These are phyloP conservation scores for Amanita subjunquillea DNA, from an alignment of 768 basidiomycete genomes.

Conservation along the genomic window DNA sequence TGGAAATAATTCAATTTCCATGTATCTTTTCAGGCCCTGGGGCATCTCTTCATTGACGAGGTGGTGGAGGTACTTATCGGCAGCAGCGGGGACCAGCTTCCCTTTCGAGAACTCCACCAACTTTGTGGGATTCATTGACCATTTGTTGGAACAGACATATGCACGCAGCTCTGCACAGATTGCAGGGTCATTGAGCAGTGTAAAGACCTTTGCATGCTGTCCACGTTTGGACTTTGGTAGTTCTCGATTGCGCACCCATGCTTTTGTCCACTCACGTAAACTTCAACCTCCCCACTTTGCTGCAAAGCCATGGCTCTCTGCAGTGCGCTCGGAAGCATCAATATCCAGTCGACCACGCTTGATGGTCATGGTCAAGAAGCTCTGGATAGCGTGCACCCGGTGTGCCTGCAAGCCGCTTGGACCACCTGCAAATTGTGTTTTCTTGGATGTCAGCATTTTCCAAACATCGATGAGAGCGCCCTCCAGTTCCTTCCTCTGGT, in stretches of 20 bases:
- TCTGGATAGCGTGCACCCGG: too few species aligned
- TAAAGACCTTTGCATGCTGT: conserved; percentile 16
- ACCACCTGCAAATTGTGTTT: too few species aligned
- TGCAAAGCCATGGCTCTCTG: conserved; percentile 21
- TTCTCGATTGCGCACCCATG: conserved; percentile 14
- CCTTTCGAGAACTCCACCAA: conserved; percentile 15
- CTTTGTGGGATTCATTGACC: conserved; percentile 24
- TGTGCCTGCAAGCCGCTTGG: too few species aligned
- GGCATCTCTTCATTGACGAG: conserved; percentile 24
- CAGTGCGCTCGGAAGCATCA: conserved; percentile 16
- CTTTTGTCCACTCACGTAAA: conserved; percentile 15
- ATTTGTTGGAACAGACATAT: conserved; percentile 23
- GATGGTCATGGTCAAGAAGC: too few species aligned
- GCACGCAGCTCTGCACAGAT: conserved; percentile 17
- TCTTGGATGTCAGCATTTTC: too few species aligned
- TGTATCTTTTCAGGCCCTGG: conserved; percentile 19
- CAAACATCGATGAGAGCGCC: too few species aligned
- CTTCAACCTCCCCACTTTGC: conserved; percentile 17
- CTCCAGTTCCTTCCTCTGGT: too few species aligned
- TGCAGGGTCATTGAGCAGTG: conserved; percentile 17
- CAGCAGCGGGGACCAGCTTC: conserved; percentile 15
- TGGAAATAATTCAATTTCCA: conserved; percentile 23
- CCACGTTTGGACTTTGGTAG: conserved; percentile 17
- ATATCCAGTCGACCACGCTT: too few species aligned
- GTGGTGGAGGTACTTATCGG: conserved; percentile 17